phyloP scores from a whole-genome alignment of 768 basidiomycete genomes.

The Fistulinella prunicolor region DNA sequence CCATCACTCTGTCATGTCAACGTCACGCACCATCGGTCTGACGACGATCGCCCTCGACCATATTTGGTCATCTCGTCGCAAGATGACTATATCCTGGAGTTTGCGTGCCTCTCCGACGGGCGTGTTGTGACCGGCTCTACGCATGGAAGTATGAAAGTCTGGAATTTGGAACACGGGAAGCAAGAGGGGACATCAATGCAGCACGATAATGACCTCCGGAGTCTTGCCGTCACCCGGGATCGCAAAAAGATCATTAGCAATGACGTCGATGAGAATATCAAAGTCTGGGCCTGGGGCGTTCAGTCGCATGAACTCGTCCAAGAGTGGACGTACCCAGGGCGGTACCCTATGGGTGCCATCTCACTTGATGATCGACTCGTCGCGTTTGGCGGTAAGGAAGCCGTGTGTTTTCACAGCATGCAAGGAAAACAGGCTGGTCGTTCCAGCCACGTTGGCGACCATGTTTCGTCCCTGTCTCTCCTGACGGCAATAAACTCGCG shows the following conservation, averaged over 20 bases:
- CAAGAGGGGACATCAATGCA: constrained; percentile 4
- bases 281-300: constrained; percentile 4
- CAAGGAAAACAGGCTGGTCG: background rate
- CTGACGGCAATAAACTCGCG: background rate
- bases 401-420: background rate
- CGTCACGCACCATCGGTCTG: background rate
- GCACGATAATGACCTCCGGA: background rate
- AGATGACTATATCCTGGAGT: background rate
- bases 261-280: background rate
- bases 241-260: constrained; percentile 1
- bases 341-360: background rate
- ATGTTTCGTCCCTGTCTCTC: background rate
- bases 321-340: background rate
- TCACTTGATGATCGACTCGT: constrained; percentile 3
- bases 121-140: background rate
- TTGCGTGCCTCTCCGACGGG: constrained; percentile 9
- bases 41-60: background rate
- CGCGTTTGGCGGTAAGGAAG: background rate
- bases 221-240: constrained; percentile 1
- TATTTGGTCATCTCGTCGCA: background rate
- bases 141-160: background rate
- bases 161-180: constrained; percentile 6
- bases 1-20: no score
- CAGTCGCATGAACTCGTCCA: background rate
- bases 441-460: background rate